Percentiles rank a stretch among this genome's conserved stretches.
Evolutionary conservation across 2,329 filamentous ascomycete species (phyloP).

Genomic region (Fusarium papillatum): DNA sequence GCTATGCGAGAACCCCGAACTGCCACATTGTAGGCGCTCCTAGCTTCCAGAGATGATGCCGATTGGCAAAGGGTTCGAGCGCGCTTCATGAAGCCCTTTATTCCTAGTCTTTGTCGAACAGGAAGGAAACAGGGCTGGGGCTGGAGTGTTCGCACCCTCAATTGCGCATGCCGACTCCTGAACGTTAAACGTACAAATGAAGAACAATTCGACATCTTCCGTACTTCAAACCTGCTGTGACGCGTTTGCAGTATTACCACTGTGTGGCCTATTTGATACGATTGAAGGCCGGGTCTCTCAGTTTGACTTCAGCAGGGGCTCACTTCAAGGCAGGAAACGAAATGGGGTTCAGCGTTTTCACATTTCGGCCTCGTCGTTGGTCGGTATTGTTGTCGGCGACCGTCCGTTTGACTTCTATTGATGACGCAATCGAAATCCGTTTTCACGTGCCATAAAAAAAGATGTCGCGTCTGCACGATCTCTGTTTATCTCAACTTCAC

Average conservation of each 20-base stretch:
- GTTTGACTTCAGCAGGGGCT: neutral
- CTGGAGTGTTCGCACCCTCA: neutral
- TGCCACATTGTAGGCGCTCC: neutral
- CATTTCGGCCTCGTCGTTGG: neutral
- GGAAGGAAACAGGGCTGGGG: neutral
- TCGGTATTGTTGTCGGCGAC: neutral
- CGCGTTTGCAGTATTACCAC: neutral
- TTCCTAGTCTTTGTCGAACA: neutral
- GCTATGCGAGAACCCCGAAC: no score
- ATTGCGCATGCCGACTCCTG: neutral
- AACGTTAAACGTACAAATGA: neutral
- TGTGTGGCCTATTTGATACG: neutral
- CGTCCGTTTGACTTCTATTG: neutral
- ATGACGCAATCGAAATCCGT: neutral
- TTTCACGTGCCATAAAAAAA: neutral
- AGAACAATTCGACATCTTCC: neutral
- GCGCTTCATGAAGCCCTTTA: neutral
- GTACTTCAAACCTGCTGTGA: neutral
- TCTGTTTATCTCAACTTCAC: neutral
- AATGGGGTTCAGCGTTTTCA: neutral
- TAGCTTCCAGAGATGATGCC: neutral
- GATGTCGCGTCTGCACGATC: neutral
- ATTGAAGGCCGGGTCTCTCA: neutral
- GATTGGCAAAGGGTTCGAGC: neutral
- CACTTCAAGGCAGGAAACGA: neutral